Evolutionary conservation across 768 basidiomycete species (phyloP).

Genomic region (Suillus hirtellus): DNA sequence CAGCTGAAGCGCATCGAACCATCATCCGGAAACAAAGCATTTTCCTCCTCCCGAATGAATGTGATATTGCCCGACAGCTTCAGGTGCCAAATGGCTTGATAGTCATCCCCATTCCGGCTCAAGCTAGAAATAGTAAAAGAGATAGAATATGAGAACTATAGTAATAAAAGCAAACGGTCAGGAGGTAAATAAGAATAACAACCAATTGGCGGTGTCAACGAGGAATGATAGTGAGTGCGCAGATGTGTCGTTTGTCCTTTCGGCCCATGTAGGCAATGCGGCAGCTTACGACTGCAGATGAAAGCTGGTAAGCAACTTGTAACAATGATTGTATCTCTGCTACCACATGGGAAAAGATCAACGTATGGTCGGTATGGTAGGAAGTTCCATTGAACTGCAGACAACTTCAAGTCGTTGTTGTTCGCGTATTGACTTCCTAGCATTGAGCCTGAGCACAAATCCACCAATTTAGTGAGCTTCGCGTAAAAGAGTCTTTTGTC

Average conservation of each 20-base stretch:
- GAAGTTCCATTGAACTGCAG: conserved; percentile 16
- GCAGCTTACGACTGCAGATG: background rate
- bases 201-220: background rate
- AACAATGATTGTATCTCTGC: background rate
- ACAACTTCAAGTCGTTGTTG: background rate
- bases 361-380: conserved; percentile 21
- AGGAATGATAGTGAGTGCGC: background rate
- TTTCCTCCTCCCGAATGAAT: background rate
- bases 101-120: background rate
- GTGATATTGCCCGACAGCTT: background rate
- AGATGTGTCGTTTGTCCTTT: background rate
- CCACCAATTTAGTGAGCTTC: background rate
- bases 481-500: background rate
- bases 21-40: background rate
- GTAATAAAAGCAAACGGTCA: background rate
- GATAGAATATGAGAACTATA: background rate
- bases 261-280: background rate
- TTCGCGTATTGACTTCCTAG: conserved; percentile 20
- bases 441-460: conserved; percentile 9
- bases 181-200: background rate
- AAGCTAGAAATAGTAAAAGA: background rate
- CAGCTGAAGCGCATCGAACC: background rate
- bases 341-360: background rate
- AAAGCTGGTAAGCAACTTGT: background rate
- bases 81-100: background rate